Evolutionary conservation across 352 stramenopile species (phyloP).

Genomic region (Thraustochytrium striatum): DNA sequence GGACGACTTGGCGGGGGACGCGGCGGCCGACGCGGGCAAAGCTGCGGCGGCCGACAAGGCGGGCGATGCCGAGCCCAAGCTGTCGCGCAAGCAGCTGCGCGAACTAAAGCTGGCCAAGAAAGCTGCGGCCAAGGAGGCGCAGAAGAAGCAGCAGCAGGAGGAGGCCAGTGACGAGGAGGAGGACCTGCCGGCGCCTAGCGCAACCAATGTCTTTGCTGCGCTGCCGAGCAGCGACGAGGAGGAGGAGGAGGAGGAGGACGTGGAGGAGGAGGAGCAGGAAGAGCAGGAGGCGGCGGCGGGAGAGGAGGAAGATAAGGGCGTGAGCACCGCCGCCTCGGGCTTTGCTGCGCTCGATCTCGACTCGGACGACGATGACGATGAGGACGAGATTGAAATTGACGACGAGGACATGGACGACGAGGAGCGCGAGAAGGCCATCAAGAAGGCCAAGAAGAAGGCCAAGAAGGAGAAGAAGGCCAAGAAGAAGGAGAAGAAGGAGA

Average conservation of each 20-base stretch:
- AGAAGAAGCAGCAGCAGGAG: background rate
- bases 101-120: constrained; percentile 28
- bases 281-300: background rate
- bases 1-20: constrained; percentile 18
- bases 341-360: constrained; percentile 25
- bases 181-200: background rate
- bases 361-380: constrained; percentile 13
- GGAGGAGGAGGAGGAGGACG: constrained; percentile 4
- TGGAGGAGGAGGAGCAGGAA: background rate
- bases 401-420: background rate
- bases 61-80: background rate
- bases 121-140: background rate
- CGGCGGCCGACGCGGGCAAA: background rate
- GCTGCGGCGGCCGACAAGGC: background rate
- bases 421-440: background rate
- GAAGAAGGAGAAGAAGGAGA: constrained; percentile 45
- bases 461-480: constrained; percentile 47
- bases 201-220: background rate
- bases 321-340: no score
- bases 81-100: constrained; percentile 31
- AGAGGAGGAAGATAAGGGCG: no score
- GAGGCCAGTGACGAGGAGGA: background rate
- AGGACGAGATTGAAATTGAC: background rate
- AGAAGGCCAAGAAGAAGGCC: constrained; percentile 30
- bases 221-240: background rate